A percentile compares a stretch with the other conserved stretches of the same genome.
Conservation (phyloP, 169 alveolate species). For the Plasmodium gallinaceum region DNA sequence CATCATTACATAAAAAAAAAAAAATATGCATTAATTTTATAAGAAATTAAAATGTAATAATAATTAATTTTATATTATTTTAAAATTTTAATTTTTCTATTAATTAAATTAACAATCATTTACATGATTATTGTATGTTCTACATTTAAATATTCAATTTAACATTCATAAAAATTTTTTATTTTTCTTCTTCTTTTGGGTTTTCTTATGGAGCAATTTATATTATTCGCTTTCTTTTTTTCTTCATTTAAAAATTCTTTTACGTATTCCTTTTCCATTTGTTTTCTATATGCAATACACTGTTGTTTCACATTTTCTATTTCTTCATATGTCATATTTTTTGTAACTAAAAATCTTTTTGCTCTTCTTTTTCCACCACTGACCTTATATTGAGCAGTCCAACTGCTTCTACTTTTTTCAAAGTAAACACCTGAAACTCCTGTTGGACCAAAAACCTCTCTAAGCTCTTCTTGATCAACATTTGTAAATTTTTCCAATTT, state of each 20-base stretch:
- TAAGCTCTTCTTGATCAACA: conserved; percentile 57
- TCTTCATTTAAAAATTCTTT: conserved; percentile 60
- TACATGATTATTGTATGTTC: not conserved
- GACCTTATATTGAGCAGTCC: conserved; percentile 76
- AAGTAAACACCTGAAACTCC: conserved; percentile 75
- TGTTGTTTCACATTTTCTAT: conserved; percentile 73
- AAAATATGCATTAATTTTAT: no score
- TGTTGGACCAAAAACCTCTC: conserved; percentile 76
- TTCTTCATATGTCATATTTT: conserved; percentile 71
- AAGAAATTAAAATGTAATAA: not conserved
- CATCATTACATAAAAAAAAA: conserved; percentile 13
- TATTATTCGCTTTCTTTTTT: conserved; percentile 19
- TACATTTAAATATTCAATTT: not conserved
- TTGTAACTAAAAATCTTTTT: conserved; percentile 71
- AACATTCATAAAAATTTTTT: conserved; percentile 51
- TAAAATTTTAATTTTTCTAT: no score
- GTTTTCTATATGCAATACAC: conserved; percentile 73
- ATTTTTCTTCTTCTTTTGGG: conserved; percentile 34
- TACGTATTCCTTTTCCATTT: conserved; percentile 65
- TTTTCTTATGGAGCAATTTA: conserved; percentile 9
- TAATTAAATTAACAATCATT: no score
- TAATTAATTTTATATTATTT: not conserved
- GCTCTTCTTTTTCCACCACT: conserved; percentile 77
- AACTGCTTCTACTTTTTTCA: conserved; percentile 77
- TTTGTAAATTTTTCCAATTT: conserved; percentile 64